Base-by-base conservation (phyloP, 2,329 filamentous ascomycete species). In the Myriosclerotinia duriaeana region DNA sequence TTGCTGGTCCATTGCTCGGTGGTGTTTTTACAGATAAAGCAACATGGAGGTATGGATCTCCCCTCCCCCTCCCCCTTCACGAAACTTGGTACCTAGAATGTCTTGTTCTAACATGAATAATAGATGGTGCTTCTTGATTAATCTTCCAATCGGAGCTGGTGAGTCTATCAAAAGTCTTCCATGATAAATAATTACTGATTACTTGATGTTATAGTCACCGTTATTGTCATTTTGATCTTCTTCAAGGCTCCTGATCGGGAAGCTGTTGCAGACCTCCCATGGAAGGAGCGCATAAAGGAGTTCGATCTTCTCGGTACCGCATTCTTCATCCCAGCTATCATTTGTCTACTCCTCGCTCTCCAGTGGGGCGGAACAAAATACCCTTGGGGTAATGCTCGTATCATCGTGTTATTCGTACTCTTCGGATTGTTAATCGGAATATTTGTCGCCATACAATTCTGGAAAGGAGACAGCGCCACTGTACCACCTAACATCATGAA, bases 281-380 rank as follows among this genome's bases (percentile, higher is more conserved):
- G 76, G 78, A 20, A 69, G 69, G 64, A 72, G 70, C 59, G 72
- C 50, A 52, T 74, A 48, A 69, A 71, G 44, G 74, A 77, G 9
- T 68, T 79, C n/a, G 78, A 80, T 64, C 65, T 77, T 0, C 65
- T 77, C 34, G 78, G 79, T 20, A 76, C 76, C 4, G 65, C 71
- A 0, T 70, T 78, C 17, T 74, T 79, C 46, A 73, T 79, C 1
- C 77, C 78, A 0, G 72, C 75, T 2, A 72, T 79, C 14, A 72
- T 79, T 48, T 76, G 73, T 61, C 68, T 79, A 17, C 71, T 80
- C 7, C 73, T 81, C 0, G 79, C 78, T 22, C 71, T 81, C 1
- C 75, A 79, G 68, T 80, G 77, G 73, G 79, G 78, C 40, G 79
- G 79, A 0, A 73, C 74, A 7, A 74, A 74, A 11, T 77, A 78